Percentiles rank a stretch among this genome's conserved stretches.
These are phyloP conservation scores for Trametes versicolor DNA, from an alignment of 1,284 basidiomycete genomes.

Conservation along the genomic window DNA sequence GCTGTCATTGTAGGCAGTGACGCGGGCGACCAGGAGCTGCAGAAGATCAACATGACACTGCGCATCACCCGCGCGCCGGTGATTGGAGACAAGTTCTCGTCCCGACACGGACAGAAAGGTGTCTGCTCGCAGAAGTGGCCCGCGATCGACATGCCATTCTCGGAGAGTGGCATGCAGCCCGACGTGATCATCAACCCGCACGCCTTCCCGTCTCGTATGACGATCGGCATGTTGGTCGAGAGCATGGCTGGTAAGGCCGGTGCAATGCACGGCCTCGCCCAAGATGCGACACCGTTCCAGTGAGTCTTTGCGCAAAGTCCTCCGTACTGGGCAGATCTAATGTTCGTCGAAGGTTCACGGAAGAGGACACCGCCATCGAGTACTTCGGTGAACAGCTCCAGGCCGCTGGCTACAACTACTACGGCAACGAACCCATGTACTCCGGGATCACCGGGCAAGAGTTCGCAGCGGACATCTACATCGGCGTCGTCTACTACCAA, in stretches of 20 bases:
- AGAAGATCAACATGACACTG: conserved; percentile 95
- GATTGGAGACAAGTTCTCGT: conserved; percentile 99
- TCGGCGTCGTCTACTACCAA: conserved; percentile 99
- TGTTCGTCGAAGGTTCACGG: conserved; percentile 77
- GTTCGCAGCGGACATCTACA: conserved; percentile 98
- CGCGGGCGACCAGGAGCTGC: conserved; percentile 86
- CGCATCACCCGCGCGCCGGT: conserved; percentile 96
- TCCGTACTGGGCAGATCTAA: conserved; percentile 12
- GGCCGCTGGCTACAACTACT: conserved; percentile 97
- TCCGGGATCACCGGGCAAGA: conserved; percentile 99
- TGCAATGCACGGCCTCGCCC: conserved; percentile 97
- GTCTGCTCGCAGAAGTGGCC: conserved; percentile 99
- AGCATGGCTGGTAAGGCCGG: conserved; percentile 99
- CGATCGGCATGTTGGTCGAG: conserved; percentile 99
- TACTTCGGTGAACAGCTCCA: conserved; percentile 97
- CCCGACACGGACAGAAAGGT: conserved; percentile 99
- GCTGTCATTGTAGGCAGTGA: conserved; percentile 71
- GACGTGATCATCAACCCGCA: conserved; percentile 99
- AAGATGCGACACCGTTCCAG: conserved; percentile 99
- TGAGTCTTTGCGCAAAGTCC: conserved; percentile 49
- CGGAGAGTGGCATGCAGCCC: conserved; percentile 98
- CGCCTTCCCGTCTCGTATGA: conserved; percentile 99
- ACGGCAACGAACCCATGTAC: conserved; percentile 99
- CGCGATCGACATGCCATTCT: conserved; percentile 98
- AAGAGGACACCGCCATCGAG: conserved; percentile 94